Evolutionary conservation across 192 early-diverging fungal genomes (phyloP).

Genomic region (Coemansia aciculifera): DNA sequence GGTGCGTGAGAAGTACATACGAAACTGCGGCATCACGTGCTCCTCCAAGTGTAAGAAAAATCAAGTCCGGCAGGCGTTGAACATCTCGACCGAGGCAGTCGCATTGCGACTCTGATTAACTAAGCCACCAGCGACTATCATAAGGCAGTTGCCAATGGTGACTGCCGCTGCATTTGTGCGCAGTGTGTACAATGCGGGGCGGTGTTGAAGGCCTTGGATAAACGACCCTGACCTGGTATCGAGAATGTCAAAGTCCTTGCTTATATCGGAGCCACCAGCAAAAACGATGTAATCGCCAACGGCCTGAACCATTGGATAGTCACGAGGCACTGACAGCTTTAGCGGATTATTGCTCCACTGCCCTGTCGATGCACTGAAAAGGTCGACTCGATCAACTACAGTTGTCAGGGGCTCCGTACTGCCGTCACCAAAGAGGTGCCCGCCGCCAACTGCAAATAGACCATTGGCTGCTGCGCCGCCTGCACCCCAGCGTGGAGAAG

Average conservation of each 20-base stretch:
- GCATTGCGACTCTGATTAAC: slow-evolving; percentile 50
- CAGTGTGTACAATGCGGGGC: slow-evolving; percentile 38
- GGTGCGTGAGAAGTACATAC: neutral
- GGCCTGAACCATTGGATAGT: slow-evolving; percentile 44
- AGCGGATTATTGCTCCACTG: slow-evolving; percentile 41
- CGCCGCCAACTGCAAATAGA: slow-evolving; percentile 50
- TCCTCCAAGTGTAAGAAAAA: neutral
- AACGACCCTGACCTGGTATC: slow-evolving; percentile 33
- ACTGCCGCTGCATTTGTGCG: slow-evolving; percentile 33
- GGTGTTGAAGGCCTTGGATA: slow-evolving; percentile 21
- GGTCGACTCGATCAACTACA: slow-evolving; percentile 40
- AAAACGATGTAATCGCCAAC: slow-evolving; percentile 53
- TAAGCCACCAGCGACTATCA: slow-evolving; percentile 43
- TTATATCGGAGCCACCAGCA: slow-evolving; percentile 29
- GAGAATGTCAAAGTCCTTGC: slow-evolving; percentile 50
- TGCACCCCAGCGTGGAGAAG: slow-evolving; percentile 48
- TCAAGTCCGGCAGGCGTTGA: slow-evolving; percentile 32
- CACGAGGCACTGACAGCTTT: slow-evolving; percentile 36
- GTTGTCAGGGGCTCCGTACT: slow-evolving; percentile 22
- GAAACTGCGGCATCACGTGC: neutral
- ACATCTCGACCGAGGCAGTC: slow-evolving; percentile 52
- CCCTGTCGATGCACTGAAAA: slow-evolving; percentile 25
- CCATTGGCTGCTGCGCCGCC: slow-evolving; percentile 49
- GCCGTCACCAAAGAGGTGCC: slow-evolving; percentile 35
- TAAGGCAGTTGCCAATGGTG: slow-evolving; percentile 38